Base-by-base conservation (phyloP, 208 protist species). In the Angomonas deanei region DNA sequence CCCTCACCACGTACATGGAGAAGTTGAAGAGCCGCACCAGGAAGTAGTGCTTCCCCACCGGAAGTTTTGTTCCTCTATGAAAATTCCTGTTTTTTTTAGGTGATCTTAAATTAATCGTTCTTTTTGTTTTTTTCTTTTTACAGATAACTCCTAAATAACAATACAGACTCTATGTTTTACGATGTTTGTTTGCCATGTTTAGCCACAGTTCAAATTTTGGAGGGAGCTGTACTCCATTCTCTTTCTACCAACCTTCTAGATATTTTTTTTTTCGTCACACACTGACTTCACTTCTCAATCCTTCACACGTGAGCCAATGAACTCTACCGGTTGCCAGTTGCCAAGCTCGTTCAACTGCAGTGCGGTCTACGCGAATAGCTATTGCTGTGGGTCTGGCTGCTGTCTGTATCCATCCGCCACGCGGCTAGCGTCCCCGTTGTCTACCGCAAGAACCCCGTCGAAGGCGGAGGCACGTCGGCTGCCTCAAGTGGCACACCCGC, bases 1-100 rank as follows among this genome's bases (percentile, higher is more conserved):
- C 67, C 61, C 68, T 92, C 4, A 79, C 64, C 26, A 42, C 24
- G n/a, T 88, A 88, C 70, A 46, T 86, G 13, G 77, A 69, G 8
- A 80, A 80, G 31, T 72, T 91, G 23, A 80, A 80, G 74, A 73
- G 68, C 53, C 74, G 74, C 57, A 31, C 66, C 0, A 68, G 68
- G 30, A 88, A 87, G 78, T 82, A 82, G 54, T 0, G 31, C 3
- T 58, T n/a, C n/a, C n/a, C n/a, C n/a, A n/a, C n/a, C n/a, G n/a
- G n/a, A 42, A 61, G 21, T 2, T 48, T 28, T 56, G 11, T 28
- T 15, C 19, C 47, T 53, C 47, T 28, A 17, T n/a, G n/a, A n/a
- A n/a, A n/a, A n/a, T n/a, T n/a, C n/a, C n/a, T n/a, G 11, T 50
- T 26, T 52, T 19, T 33, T 33, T 62, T 30, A 50, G 27, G 46